Conservation (phyloP, 192 early-diverging fungal species). For the Paraglomus occultum region DNA sequence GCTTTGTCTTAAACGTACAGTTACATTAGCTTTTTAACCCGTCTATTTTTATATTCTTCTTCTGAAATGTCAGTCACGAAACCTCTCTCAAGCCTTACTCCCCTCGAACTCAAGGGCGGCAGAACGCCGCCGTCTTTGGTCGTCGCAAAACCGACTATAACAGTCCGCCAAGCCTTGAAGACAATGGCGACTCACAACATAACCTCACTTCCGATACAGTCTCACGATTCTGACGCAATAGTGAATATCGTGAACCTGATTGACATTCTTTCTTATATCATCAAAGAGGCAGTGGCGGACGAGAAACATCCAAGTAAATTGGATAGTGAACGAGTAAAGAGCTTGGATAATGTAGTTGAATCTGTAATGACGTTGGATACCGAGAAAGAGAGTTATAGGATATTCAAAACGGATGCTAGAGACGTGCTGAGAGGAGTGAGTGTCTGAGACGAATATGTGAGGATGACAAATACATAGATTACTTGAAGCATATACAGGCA, state of each 20-base stretch:
- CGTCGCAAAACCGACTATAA: slow-evolving; percentile 44
- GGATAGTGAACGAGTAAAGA: slow-evolving; percentile 33
- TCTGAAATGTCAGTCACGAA: too few species aligned
- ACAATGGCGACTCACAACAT: slow-evolving; percentile 48
- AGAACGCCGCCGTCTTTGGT: slow-evolving; percentile 35
- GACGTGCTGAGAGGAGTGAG: slow-evolving; percentile 35
- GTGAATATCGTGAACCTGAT: slow-evolving; percentile 53
- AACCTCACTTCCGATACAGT: slow-evolving; percentile 55
- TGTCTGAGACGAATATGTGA: too few species aligned
- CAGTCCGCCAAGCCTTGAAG: slow-evolving; percentile 48
- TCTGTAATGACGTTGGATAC: slow-evolving; percentile 43
- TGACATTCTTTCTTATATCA: slow-evolving; percentile 51
- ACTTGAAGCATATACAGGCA: neutral
- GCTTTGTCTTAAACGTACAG: too few species aligned
- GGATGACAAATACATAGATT: neutral
- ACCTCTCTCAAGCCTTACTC: slow-evolving; percentile 8
- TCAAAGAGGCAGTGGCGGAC: slow-evolving; percentile 26
- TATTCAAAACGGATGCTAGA: slow-evolving; percentile 35
- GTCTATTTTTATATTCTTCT: too few species aligned
- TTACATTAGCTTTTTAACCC: too few species aligned
- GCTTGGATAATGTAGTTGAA: slow-evolving; percentile 37
- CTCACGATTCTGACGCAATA: slow-evolving; percentile 44
- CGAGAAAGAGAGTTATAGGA: slow-evolving; percentile 45
- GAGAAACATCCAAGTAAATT: slow-evolving; percentile 2
- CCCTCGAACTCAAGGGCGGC: slow-evolving; percentile 32